Conservation (phyloP, 2,329 filamentous ascomycete species). For the Atkinsonella texensis region DNA sequence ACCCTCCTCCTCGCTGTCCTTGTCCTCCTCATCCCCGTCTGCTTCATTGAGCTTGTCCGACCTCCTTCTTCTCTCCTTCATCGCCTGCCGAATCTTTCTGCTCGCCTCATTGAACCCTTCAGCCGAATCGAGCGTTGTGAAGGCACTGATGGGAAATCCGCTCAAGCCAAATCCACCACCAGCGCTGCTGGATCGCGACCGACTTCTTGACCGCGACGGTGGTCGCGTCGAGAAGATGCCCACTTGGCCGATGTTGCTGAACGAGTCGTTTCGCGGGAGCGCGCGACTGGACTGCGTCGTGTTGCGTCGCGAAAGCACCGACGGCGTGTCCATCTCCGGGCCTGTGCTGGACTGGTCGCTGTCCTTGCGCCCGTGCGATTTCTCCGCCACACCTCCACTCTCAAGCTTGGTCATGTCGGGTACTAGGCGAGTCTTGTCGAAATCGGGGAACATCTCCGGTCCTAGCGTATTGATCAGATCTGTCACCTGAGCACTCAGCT, state of each 20-base stretch:
- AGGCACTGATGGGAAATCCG: constrained; percentile 55
- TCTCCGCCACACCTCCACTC: constrained; percentile 15
- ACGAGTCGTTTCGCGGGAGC: constrained; percentile 79
- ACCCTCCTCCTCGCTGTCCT: constrained; percentile 30
- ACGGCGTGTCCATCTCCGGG: constrained; percentile 26
- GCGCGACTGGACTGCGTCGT: constrained; percentile 42
- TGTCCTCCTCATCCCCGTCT: constrained; percentile 24
- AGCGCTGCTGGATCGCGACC: constrained; percentile 58
- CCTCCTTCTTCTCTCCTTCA: constrained; percentile 52
- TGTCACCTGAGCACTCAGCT: constrained; percentile 72
- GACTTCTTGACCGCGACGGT: constrained; percentile 62
- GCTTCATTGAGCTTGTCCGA: constrained; percentile 30
- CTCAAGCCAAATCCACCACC: constrained; percentile 48
- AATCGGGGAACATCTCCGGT: constrained; percentile 95
- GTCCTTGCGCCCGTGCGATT: constrained; percentile 26
- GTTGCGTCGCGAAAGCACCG: constrained; percentile 31
- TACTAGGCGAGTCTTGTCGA: constrained; percentile 64
- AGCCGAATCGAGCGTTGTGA: constrained; percentile 55
- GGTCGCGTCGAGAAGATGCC: constrained; percentile 85
- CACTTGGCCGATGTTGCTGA: constrained; percentile 77
- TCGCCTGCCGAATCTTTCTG: constrained; percentile 71
- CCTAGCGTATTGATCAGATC: constrained; percentile 90
- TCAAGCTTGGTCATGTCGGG: constrained; percentile 36
- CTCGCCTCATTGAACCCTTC: constrained; percentile 73
- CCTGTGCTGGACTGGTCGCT: constrained; percentile 35